A percentile compares a stretch with the other conserved stretches of the same genome.
phyloP scores from a whole-genome alignment of 73 alveolate genomes.

The Stentor roeselii region DNA sequence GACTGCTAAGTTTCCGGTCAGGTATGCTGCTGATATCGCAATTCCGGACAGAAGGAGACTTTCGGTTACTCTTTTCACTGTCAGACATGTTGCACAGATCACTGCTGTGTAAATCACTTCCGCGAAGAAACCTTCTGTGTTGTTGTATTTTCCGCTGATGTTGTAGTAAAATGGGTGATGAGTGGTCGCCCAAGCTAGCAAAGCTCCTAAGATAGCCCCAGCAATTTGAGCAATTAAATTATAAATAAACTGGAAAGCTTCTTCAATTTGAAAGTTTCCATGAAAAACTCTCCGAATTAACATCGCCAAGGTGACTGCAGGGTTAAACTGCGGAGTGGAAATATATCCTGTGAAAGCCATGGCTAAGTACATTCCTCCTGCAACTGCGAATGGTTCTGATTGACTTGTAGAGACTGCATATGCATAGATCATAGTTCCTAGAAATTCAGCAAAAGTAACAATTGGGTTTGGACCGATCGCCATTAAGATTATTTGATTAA shows the following conservation, averaged over 20 bases:
- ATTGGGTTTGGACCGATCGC: too few relatives aligned
- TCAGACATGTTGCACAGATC: not conserved
- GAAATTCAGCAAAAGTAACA: too few relatives aligned
- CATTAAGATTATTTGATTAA: too few relatives aligned
- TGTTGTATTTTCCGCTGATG: not conserved
- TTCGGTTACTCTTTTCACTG: not conserved
- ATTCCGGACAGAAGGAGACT: not conserved
- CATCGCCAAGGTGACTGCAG: slow-evolving; percentile 20
- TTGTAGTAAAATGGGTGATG: not conserved
- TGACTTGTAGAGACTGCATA: not conserved
- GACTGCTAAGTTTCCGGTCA: not conserved
- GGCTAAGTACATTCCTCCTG: not conserved
- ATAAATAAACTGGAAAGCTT: not conserved
- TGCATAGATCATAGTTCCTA: slow-evolving; percentile 7
- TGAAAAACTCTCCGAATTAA: not conserved
- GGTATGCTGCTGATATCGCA: not conserved
- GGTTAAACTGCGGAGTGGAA: slow-evolving; percentile 5
- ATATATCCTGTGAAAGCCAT: slow-evolving; percentile 11
- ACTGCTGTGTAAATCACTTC: slow-evolving; percentile 10
- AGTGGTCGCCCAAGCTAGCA: not conserved
- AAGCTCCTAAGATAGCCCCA: not conserved
- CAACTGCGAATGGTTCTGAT: slow-evolving; percentile 13
- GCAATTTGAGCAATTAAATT: not conserved
- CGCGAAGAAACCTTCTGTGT: slow-evolving; percentile 9
- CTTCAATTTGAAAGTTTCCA: not conserved